Base-by-base conservation (phyloP, 164 flowering plant genomes). In the Nymphaea colorata region DNA sequence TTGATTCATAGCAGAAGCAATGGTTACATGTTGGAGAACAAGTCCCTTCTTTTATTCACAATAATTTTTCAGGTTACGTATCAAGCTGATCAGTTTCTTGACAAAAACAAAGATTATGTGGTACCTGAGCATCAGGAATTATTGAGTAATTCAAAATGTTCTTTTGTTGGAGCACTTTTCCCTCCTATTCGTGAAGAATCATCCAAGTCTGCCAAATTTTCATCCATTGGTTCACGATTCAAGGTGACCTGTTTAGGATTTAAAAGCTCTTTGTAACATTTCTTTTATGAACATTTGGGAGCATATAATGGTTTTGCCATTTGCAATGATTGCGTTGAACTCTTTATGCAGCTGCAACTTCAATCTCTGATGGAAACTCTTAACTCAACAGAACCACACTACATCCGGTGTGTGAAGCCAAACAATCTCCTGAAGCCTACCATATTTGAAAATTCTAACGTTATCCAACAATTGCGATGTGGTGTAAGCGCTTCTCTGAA, bases 371-470 rank as follows among this genome's bases (percentile, higher is more conserved):
- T 91, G 92, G 94, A 91, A 5, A 87, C 87, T 62, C 78, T 91
- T 62, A 86, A 85, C 76, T 84, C 90, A 25, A 89, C 91, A 55
- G 88, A 91, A 63, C 98, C 96, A 36, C 89, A 89, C 76, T 91
- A 89, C 71, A 84, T 91, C 66, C 87, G 98, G 81, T 91, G 98
- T 72, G 90, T 91, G 78, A 91, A 91, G 79, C 98, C 98, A 64
- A 91, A 91, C 75, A 82, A 75, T 82, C 76, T 73, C 44, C 78
- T 86, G 42, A 79, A 85, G 73, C 96, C 98, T 69, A 74, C 80
- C 36, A 72, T 84, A 60, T 86, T 91, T 75, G 90, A 91, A 76
- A 91, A 84, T 77, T 70, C 72, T 72, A 86, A 84, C 69, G 76
- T 89, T 79, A 69, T 87, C 81, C 90, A 87, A 71, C 96, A 91